Base-by-base conservation (phyloP, 2,329 filamentous ascomycete genomes). In the Fusarium bulbicola region DNA sequence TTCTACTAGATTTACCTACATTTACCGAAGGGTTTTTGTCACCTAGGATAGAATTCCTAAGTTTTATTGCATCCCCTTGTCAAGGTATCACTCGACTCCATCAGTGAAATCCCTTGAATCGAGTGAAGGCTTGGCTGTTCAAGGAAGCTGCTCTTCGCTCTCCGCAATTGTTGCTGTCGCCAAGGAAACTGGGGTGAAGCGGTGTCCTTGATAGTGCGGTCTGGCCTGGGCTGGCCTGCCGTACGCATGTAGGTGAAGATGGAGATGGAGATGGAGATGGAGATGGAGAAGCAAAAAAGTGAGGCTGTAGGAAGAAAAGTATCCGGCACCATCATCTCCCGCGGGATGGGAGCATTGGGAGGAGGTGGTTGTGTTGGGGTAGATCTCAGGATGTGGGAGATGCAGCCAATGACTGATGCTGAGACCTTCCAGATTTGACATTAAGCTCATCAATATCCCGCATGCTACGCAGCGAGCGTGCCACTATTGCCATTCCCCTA, bases 391-490 rank as follows among this genome's bases (percentile, higher is more conserved):
- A 47, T 49, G 24, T 63, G 53, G 43, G 59, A 53, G 47, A 39
- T 62, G 54, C 42, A 56, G 49, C 63, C 68, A 72, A 67, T 72
- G 42, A 46, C 45, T 63, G 43, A 40, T 46, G 37, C 56, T 42
- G 57, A 73, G 58, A 70, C 66, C 47, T 69, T 68, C 69, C 56
- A 73, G 28, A 66, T 53, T 69, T 43, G 62, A 69, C 42, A 73
- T 73, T 73, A 73, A 73, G 58, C 70, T 73, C 70, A 50, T 57
- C 43, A 57, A 67, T 63, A 62, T 73, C 70, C 61, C 57, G 60
- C 69, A 62, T 59, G 45, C 56, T 59, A 59, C 63, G 50, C 60
- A 37, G 60, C 36, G 26, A 28, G 26, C 15, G 53, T 66, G 66
- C 40, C 65, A 66, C 52, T 73, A 54, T 40, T 47, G 59, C 34